Base-by-base conservation (phyloP, 352 stramenopile genomes). In the Aphanomyces invadans region DNA sequence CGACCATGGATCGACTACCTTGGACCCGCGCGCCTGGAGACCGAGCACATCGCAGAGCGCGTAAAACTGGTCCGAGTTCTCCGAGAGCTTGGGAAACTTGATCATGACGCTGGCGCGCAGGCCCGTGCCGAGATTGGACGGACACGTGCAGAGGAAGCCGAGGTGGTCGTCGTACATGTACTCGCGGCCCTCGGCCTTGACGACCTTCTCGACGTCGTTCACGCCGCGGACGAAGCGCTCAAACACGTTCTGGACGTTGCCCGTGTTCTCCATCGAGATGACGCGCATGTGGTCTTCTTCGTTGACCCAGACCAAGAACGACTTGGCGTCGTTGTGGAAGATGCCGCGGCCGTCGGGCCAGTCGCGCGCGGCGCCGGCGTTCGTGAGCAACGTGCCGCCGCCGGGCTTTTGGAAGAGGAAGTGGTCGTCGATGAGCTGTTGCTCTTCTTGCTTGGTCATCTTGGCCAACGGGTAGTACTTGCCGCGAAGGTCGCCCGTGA, bases 101-200 rank as follows among this genome's bases (percentile, higher is more conserved):
- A 97, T 88, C 76, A 95, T 92, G 36, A 97, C 86, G 19, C 76
- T 90, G 2, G 90, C 88, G 51, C 89, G 76, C 63, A 97, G 76
- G 0, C 87, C 88, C 26, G 90, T 96, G 62, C 90, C 90, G 31
- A 97, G 71, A 70, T 97, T 97, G 36, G 84, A 89, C 5, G 90
- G 90, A 63, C 88, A 97, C 23, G 79, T 82, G 52, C 87, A 92
- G 31, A 97, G 80, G 71, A 95, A 96, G 32, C 87, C 78, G 56
- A 85, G 79, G 74, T 93, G 71, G 39, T 88, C 75, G 57, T 80
- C 82, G 71, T 87, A 82, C 62, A 88, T 88, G 71, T 90, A 92
- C 70, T 86, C 79, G 26, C 75, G 74, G 17, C 82, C 82, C 39
- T 92, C 83, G 45, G 68, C 68, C 71, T 81, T 79, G 65, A 83